These are phyloP conservation scores for Backusella morwellensis DNA, from an alignment of 192 early-diverging fungal genomes.

Conservation along the genomic window DNA sequence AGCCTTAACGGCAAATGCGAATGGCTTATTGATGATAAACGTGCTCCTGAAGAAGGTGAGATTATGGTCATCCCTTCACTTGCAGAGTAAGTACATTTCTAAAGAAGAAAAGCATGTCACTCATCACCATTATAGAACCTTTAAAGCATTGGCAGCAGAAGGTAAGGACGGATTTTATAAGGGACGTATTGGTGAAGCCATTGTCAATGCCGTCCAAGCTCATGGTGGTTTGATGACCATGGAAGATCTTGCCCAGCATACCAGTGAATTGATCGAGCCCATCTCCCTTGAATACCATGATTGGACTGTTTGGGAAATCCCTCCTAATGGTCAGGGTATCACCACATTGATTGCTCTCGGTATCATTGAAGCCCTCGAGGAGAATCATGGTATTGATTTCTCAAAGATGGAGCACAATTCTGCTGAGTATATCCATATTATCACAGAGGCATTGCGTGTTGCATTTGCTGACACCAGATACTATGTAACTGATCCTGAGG, in stretches of 20 bases:
- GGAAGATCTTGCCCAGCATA: constrained; percentile 62
- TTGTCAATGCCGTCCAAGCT: constrained; percentile 52
- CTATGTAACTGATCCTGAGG: constrained; percentile 66
- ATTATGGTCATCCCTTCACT: constrained; percentile 56
- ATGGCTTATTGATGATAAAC: constrained; percentile 46
- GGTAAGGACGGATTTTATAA: constrained; percentile 71
- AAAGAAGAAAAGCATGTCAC: neutral
- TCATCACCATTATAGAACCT: constrained; percentile 36
- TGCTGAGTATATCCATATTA: constrained; percentile 60
- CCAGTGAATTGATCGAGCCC: constrained; percentile 50
- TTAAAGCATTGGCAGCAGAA: constrained; percentile 52
- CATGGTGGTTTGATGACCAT: constrained; percentile 64
- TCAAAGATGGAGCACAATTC: constrained; percentile 50
- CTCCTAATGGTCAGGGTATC: constrained; percentile 77
- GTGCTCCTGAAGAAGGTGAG: constrained; percentile 59
- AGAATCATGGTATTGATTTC: constrained; percentile 38
- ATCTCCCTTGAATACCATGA: constrained; percentile 63
- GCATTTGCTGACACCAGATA: constrained; percentile 73
- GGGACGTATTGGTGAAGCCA: constrained; percentile 64
- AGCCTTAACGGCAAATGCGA: constrained; percentile 45
- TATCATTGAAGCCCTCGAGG: constrained; percentile 57
- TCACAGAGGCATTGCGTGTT: constrained; percentile 66
- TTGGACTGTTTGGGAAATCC: constrained; percentile 64
- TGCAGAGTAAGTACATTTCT: constrained; percentile 42
- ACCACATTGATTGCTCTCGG: constrained; percentile 69